phyloP scores from a whole-genome alignment of 306 rosid genomes.

The Mucuna pruriens region DNA sequence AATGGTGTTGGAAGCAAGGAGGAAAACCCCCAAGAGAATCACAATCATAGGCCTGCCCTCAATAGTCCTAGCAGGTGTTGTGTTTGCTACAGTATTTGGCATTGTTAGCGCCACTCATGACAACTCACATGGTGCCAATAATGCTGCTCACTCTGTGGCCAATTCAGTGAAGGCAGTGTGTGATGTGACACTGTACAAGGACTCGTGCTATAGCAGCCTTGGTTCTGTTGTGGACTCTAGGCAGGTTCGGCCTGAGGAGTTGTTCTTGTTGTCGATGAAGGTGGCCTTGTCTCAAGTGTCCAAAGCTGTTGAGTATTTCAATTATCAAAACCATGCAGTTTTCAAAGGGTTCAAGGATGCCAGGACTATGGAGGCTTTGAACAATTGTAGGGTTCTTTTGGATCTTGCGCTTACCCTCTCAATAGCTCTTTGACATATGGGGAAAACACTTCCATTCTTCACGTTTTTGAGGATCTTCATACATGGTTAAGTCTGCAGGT shows the following conservation, averaged over 20 bases:
- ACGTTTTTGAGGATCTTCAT: slow-evolving; percentile 59
- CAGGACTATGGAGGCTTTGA: slow-evolving; percentile 46
- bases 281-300: slow-evolving; percentile 58
- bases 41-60: slow-evolving; percentile 58
- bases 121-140: slow-evolving; percentile 29
- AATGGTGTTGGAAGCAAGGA: slow-evolving; percentile 49
- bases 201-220: slow-evolving; percentile 58
- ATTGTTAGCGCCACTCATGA: neutral
- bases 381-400: slow-evolving; percentile 60
- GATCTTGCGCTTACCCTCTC: slow-evolving; percentile 64
- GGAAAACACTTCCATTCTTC: slow-evolving; percentile 44
- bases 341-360: slow-evolving; percentile 35
- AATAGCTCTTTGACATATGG: slow-evolving; percentile 45
- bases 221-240: slow-evolving; percentile 40
- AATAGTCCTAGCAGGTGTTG: slow-evolving; percentile 52
- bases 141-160: neutral
- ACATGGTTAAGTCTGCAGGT: slow-evolving; percentile 88
- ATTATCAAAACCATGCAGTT: slow-evolving; percentile 27
- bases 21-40: slow-evolving; percentile 59
- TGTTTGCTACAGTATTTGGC: slow-evolving; percentile 55
- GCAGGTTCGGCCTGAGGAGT: slow-evolving; percentile 52
- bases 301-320: slow-evolving; percentile 43
- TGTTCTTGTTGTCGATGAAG: slow-evolving; percentile 53
- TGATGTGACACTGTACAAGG: slow-evolving; percentile 65
- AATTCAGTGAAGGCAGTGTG: slow-evolving; percentile 71